Evolutionary conservation across 495 filamentous ascomycete species (phyloP), one percentile per base, ranked within the genome.

Genomic region (Hypoxylon subgilvum): DNA sequence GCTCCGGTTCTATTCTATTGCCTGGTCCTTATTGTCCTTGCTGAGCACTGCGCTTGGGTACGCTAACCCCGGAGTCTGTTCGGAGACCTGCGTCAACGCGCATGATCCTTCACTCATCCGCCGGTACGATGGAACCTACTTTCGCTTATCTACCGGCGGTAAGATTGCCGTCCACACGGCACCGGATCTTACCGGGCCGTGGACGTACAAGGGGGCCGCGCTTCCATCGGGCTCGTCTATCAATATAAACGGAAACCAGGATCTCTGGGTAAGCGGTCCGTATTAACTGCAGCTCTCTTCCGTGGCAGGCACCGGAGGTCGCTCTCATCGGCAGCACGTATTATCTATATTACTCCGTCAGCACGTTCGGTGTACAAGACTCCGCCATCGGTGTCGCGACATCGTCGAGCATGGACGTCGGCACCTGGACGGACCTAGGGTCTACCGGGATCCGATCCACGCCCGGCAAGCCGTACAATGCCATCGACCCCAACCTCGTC

Each of bases 281-380:
- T 34, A 10, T 18, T 23, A 6, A 16, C 12, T n/a, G 4, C 18
- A 27, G 8, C 4, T 27, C 8, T 34, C 3, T 13, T 16, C 17
- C 1, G 0, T 27, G 21, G 18, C 8, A 88, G 86, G 88, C 88
- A 1, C 88, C 88, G 0, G 86, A 90, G 61, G 81, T 90, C 19
- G 65, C 75, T 47, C 69, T 81, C 25, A 69, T 87, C 1, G 78
- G 77, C 31, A 69, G 68, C 10, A 76, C 72, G 0, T 91, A 90
- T 74, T 86, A 88, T 66, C 76, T 89, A 58, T 91, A 88, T 79
- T 92, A 91, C 71, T 75, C 83, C 0, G 80, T 90, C 39, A 83
- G 79, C 28, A 76, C 78, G 21, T 85, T 88, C 48, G 88, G 88
- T 17, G 82, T 78, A 2, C 82, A 86, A 46, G 74, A 76, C 69